Evolutionary conservation across 108 stramenopile species (phyloP).

Genomic region (Chaetoceros tenuissimus): DNA sequence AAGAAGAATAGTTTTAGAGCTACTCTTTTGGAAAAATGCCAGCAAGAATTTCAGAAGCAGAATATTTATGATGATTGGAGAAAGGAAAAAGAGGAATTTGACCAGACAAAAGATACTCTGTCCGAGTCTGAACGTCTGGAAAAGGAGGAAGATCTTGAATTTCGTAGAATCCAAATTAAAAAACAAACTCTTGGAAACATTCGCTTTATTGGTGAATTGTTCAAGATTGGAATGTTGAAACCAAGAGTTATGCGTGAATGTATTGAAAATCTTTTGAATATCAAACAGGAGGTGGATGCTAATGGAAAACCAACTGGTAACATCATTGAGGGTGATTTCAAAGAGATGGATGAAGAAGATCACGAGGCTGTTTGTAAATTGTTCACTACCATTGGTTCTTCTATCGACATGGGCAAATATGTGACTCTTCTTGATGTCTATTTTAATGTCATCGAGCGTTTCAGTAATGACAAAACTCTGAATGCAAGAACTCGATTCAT

Average conservation of each 20-base stretch:
- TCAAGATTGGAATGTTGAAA: slow-evolving; percentile 90
- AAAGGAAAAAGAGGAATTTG: slow-evolving; percentile 62
- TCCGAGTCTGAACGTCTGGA: slow-evolving; percentile 57
- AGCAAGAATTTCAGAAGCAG: slow-evolving; percentile 84
- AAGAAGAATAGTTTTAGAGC: slow-evolving; percentile 82
- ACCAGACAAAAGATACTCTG: slow-evolving; percentile 46
- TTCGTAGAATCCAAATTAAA: slow-evolving; percentile 85
- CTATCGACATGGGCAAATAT: slow-evolving; percentile 59
- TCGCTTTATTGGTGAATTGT: slow-evolving; percentile 95
- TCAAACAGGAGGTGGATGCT: slow-evolving; percentile 48
- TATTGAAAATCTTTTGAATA: slow-evolving; percentile 68
- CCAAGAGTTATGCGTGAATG: slow-evolving; percentile 90
- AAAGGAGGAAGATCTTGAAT: slow-evolving; percentile 66
- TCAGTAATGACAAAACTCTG: slow-evolving; percentile 52
- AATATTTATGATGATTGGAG: slow-evolving; percentile 82
- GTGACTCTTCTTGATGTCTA: slow-evolving; percentile 54
- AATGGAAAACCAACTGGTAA: slow-evolving; percentile 36
- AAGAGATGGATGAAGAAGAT: slow-evolving; percentile 80
- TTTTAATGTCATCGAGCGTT: slow-evolving; percentile 48
- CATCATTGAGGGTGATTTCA: slow-evolving; percentile 27
- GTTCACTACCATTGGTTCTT: slow-evolving; percentile 74
- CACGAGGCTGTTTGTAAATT: slow-evolving; percentile 86
- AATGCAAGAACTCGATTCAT: slow-evolving; percentile 82
- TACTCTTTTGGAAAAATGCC: slow-evolving; percentile 81
- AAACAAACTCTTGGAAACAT: slow-evolving; percentile 94